These are phyloP conservation scores for Sclerotinia borealis DNA, from an alignment of 2,329 filamentous ascomycete species.

Conservation along the genomic window DNA sequence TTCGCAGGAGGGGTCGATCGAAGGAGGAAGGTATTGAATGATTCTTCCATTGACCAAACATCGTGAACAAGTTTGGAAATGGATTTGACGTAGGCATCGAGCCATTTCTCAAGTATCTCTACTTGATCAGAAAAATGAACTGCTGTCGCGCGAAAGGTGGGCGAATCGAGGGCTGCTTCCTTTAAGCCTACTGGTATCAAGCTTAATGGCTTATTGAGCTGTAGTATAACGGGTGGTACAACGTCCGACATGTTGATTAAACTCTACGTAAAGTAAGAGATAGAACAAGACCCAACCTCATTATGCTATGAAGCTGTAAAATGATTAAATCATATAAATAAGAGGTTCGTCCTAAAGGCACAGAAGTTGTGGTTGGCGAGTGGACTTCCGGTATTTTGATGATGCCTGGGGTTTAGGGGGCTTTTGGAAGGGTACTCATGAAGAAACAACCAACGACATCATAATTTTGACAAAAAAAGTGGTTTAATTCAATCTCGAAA, in stretches of 20 bases:
- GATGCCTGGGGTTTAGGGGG: not conserved
- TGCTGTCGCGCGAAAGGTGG: constrained; percentile 84
- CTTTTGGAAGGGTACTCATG: not conserved
- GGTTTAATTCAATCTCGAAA: not conserved
- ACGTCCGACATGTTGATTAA: constrained; percentile 22
- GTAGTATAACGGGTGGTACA: constrained; percentile 18
- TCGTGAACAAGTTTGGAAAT: constrained; percentile 57
- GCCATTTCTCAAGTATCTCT: constrained; percentile 87
- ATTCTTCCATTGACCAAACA: constrained; percentile 69
- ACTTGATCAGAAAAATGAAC: constrained; percentile 88
- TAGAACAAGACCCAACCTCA: constrained; percentile 2
- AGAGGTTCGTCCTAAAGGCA: not conserved
- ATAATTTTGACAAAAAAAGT: not conserved
- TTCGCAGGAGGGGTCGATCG: constrained; percentile 68
- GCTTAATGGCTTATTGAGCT: constrained; percentile 24
- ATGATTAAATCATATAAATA: not conserved
- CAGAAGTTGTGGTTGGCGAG: not conserved
- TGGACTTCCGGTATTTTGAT: not conserved
- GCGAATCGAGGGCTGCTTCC: constrained; percentile 93
- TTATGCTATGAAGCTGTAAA: not conserved
- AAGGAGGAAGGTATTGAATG: constrained; percentile 69
- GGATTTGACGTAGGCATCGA: constrained; percentile 63
- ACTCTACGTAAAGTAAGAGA: constrained; percentile 8
- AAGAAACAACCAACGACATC: not conserved
- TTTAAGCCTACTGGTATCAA: constrained; percentile 71